Percentiles rank a stretch among this genome's conserved stretches.
Evolutionary conservation across 139 green algal species (phyloP).

Genomic region (Spirogloea muscicola): DNA sequence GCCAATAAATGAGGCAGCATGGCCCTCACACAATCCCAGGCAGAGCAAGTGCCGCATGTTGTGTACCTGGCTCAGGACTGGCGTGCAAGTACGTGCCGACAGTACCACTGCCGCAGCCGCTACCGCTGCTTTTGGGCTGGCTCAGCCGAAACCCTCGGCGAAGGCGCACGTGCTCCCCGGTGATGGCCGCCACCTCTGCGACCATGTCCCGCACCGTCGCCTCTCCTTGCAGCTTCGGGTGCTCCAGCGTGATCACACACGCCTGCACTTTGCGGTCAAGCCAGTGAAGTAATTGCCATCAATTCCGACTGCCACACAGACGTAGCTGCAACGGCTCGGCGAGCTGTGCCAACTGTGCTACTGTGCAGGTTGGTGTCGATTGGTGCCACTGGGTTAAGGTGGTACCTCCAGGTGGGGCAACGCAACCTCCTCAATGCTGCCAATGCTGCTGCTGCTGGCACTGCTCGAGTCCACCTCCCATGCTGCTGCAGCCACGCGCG

Average conservation of each 20-base stretch:
- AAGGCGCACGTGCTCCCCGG: constrained; percentile 36
- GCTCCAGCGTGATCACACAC: not conserved
- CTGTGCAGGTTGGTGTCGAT: not conserved
- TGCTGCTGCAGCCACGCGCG: not conserved
- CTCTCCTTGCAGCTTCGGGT: constrained; percentile 10
- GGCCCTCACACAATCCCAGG: not conserved
- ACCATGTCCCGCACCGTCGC: constrained; percentile 17
- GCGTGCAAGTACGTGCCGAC: constrained; percentile 38
- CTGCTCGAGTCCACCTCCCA: constrained; percentile 1
- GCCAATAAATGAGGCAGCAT: not conserved
- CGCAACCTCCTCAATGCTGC: constrained; percentile 12
- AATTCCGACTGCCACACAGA: no score
- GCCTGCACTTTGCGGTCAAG: constrained; percentile 8
- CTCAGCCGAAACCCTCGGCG: constrained; percentile 34
- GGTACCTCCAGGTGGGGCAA: not conserved
- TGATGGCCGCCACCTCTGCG: constrained; percentile 35
- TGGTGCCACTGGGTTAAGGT: not conserved
- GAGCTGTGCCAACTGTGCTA: not conserved
- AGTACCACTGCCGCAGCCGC: constrained; percentile 3
- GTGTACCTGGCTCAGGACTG: constrained; percentile 26
- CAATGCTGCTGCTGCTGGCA: constrained; percentile 20
- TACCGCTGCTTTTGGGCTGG: no score
- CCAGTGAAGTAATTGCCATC: not conserved
- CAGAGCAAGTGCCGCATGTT: not conserved
- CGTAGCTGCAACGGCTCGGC: no score